Conservation (phyloP, 192 early-diverging fungal genomes). For the Coemansia sp. region DNA sequence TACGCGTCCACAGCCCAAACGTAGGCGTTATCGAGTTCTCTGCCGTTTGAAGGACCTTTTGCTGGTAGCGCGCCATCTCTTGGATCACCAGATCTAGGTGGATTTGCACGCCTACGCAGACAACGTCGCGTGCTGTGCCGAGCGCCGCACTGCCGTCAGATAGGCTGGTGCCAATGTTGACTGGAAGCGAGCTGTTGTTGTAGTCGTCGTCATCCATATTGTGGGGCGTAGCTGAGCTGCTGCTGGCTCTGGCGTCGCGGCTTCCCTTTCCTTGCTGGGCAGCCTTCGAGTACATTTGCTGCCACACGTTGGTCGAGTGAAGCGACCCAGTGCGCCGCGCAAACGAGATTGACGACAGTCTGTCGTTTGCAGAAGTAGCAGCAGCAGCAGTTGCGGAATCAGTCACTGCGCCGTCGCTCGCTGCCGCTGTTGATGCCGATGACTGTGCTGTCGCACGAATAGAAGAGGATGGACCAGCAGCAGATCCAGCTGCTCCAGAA, state of each 20-base stretch:
- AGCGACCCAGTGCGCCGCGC: slow-evolving; percentile 33
- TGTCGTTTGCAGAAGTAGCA: background rate
- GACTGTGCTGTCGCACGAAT: background rate
- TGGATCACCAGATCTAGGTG: slow-evolving; percentile 71
- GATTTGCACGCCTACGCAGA: slow-evolving; percentile 83
- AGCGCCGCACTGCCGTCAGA: slow-evolving; percentile 44
- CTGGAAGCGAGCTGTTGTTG: background rate
- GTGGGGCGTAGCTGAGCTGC: background rate
- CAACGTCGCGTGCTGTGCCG: slow-evolving; percentile 47
- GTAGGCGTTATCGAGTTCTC: slow-evolving; percentile 29
- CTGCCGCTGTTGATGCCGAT: background rate
- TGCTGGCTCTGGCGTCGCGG: background rate
- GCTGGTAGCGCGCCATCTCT: slow-evolving; percentile 66
- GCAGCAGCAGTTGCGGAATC: background rate
- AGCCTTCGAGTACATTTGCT: slow-evolving; percentile 30
- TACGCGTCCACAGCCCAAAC: slow-evolving; percentile 61
- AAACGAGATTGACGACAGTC: slow-evolving; percentile 28
- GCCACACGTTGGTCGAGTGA: slow-evolving; percentile 47
- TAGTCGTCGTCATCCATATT: too few species aligned
- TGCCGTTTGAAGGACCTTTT: slow-evolving; percentile 23
- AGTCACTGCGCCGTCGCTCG: background rate
- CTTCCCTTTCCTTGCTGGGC: background rate
- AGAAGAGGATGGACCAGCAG: background rate
- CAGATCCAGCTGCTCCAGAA: too few species aligned
- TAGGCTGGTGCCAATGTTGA: slow-evolving; percentile 39